phyloP scores from a whole-genome alignment of 805 yeast genomes.

The Metschnikowia gelsemii region DNA sequence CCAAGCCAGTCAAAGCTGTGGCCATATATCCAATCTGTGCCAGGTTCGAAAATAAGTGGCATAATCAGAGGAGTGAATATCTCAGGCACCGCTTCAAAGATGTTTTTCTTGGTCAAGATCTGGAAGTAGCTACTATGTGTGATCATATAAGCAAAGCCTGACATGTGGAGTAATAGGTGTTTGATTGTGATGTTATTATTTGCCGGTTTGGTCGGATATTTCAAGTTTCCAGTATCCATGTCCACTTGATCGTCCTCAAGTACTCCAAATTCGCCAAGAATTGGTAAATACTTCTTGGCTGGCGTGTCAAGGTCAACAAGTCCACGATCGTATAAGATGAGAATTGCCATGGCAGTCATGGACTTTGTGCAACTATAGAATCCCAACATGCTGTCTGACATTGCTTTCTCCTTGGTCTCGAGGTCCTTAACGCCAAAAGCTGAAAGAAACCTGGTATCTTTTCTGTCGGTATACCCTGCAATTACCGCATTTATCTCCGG shows the following conservation, averaged over 20 bases:
- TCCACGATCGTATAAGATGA: slow-evolving; percentile 34
- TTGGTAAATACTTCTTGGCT: slow-evolving; percentile 33
- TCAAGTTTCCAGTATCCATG: slow-evolving; percentile 16
- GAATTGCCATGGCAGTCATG: slow-evolving; percentile 34
- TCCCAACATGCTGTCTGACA: slow-evolving; percentile 13
- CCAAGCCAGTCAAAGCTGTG: slow-evolving; percentile 42
- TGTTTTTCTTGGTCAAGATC: slow-evolving; percentile 23
- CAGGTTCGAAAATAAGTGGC: slow-evolving; percentile 36
- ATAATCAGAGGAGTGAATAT: slow-evolving; percentile 28
- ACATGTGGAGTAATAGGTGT: slow-evolving; percentile 19
- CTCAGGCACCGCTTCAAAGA: slow-evolving; percentile 25
- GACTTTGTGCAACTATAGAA: slow-evolving; percentile 21
- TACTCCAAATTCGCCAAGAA: slow-evolving; percentile 23
- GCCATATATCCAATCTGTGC: slow-evolving; percentile 39
- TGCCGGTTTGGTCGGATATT: slow-evolving; percentile 10
- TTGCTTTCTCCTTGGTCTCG: slow-evolving; percentile 12
- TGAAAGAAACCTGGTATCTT: slow-evolving; percentile 10
- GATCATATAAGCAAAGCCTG: slow-evolving; percentile 38
- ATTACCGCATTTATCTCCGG: slow-evolving; percentile 16
- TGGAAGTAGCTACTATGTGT: slow-evolving; percentile 29
- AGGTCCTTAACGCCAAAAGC: slow-evolving; percentile 17
- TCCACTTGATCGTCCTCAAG: slow-evolving; percentile 18
- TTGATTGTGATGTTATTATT: slow-evolving; percentile 17
- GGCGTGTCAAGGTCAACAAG: slow-evolving; percentile 35
- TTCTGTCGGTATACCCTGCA: slow-evolving; percentile 19